Conservation (phyloP, 164 flowering plant genomes). For the Berberis vulgaris region DNA sequence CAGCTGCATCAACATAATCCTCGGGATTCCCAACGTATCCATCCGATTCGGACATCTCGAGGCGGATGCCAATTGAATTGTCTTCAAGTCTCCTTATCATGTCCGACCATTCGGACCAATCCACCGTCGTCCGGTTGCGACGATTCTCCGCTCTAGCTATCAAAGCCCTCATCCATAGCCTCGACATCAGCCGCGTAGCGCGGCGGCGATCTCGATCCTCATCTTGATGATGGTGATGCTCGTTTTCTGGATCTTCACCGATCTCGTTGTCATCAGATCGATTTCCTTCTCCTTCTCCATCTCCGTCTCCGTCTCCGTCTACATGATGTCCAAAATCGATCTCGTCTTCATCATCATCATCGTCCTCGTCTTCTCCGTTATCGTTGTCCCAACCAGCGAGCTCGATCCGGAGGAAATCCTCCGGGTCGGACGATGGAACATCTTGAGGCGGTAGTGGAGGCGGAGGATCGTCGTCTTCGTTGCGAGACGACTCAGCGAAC, state of each 20-base stretch:
- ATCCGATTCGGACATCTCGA: conserved; percentile 48
- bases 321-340: no score
- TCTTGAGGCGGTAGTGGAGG: conserved; percentile 26
- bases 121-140: conserved; percentile 40
- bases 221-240: conserved; percentile 16
- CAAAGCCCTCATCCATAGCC: conserved; percentile 48
- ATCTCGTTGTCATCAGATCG: conserved; percentile 1
- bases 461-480: conserved; percentile 34
- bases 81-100: conserved; percentile 63
- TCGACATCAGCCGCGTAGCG: no score
- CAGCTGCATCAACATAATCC: conserved; percentile 79
- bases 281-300: no score
- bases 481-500: conserved; percentile 45
- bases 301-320: no score
- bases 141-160: conserved; percentile 34
- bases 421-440: conserved; percentile 23
- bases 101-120: conserved; percentile 79
- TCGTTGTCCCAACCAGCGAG: conserved; percentile 53
- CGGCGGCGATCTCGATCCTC: conserved; percentile 29
- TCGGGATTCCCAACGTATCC: conserved; percentile 61
- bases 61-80: conserved; percentile 55
- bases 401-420: conserved; percentile 60
- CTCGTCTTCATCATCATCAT: conserved; percentile 17
- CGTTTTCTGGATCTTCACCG: conserved; percentile 22
- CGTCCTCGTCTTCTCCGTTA: conserved; percentile 18